Conservation (phyloP, 129 eudicot species). For the Flaveria bidentis region DNA sequence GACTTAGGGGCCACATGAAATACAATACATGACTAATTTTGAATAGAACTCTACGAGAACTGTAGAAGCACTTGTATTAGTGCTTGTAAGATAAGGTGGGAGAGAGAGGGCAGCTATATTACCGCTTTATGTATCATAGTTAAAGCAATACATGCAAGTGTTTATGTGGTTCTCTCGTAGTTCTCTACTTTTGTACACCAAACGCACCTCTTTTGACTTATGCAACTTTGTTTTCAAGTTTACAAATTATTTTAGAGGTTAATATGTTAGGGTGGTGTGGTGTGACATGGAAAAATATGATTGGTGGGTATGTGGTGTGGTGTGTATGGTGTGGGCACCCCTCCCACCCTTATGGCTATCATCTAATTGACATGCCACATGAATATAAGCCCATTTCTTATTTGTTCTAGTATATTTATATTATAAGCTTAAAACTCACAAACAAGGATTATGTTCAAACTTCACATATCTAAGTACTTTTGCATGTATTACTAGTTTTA, state of each 20-base stretch:
- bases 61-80: background rate
- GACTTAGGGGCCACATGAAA: background rate
- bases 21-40: background rate
- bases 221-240: conserved; percentile 2
- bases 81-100: background rate
- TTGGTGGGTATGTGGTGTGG: too few species aligned
- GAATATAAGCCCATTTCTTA: background rate
- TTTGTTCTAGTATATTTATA: background rate
- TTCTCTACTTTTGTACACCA: background rate
- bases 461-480: background rate
- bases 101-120: background rate
- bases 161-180: background rate
- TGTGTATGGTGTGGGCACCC: too few species aligned
- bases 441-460: background rate
- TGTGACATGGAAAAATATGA: too few species aligned
- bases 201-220: background rate
- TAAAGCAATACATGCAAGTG: background rate
- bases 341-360: background rate
- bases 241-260: background rate
- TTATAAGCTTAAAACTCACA: background rate
- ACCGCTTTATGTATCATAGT: background rate
- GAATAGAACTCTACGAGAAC: background rate
- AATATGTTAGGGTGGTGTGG: background rate
- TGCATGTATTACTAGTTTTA: conserved; percentile 2
- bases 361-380: background rate